Evolutionary conservation across 2,329 filamentous ascomycete species (phyloP).

Genomic region (Cercospora zeae-maydis): DNA sequence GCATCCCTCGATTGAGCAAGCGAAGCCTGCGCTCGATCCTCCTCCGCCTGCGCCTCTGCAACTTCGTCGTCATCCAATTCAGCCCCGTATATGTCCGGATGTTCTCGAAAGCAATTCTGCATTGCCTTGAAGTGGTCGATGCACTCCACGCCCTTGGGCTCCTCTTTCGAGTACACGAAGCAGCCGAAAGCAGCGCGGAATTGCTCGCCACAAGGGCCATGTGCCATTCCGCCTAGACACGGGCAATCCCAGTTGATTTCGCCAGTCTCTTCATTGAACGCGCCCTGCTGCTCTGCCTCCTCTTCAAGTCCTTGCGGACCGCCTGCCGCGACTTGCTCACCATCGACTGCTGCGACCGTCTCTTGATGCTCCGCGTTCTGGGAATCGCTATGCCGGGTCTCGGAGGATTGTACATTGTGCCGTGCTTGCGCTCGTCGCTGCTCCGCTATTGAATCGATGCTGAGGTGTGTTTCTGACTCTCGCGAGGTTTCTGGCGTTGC

Average conservation of each 20-base stretch:
- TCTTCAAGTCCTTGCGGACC: slow-evolving; percentile 63
- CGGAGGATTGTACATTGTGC: slow-evolving; percentile 19
- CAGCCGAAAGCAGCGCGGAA: slow-evolving; percentile 97
- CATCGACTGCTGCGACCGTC: slow-evolving; percentile 23
- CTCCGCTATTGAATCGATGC: slow-evolving; percentile 45
- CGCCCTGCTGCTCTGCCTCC: slow-evolving; percentile 81
- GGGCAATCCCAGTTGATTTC: slow-evolving; percentile 99
- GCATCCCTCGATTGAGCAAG: slow-evolving; percentile 8
- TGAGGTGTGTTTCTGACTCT: slow-evolving; percentile 42
- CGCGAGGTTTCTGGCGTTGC: slow-evolving; percentile 41
- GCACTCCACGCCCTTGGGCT: slow-evolving; percentile 65
- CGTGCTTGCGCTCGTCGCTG: slow-evolving; percentile 38
- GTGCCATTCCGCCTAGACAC: slow-evolving; percentile 92
- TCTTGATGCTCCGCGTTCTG: slow-evolving; percentile 12
- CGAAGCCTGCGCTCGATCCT: slow-evolving; percentile 18
- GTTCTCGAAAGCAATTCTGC: slow-evolving; percentile 92
- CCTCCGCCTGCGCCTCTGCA: slow-evolving; percentile 24
- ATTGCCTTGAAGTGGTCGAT: slow-evolving; percentile 63
- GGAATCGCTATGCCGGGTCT: slow-evolving; percentile 12
- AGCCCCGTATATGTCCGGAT: slow-evolving; percentile 88
- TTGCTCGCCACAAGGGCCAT: slow-evolving; percentile 91
- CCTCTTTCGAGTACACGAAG: slow-evolving; percentile 91
- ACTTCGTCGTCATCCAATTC: slow-evolving; percentile 79
- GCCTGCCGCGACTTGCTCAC: slow-evolving; percentile 26
- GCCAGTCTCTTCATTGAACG: slow-evolving; percentile 96